Conservation (phyloP, 2,329 filamentous ascomycete species). For the Pseudofabraea citricarpa region DNA sequence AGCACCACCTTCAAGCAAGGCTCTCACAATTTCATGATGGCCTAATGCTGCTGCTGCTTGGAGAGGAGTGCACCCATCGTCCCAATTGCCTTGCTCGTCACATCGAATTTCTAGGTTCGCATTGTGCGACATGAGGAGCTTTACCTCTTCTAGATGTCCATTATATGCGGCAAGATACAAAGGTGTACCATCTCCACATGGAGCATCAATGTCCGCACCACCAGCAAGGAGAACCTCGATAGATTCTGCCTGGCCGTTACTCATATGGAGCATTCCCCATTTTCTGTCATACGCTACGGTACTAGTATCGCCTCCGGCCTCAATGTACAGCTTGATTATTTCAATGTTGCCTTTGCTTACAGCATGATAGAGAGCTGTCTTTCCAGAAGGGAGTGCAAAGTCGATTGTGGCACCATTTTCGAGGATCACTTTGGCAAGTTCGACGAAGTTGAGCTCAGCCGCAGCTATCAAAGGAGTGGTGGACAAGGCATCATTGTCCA, state of each 20-base stretch:
- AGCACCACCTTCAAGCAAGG: constrained; percentile 3
- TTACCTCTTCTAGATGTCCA: constrained; percentile 8
- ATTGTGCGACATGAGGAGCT: constrained; percentile 8
- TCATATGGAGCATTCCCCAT: neutral
- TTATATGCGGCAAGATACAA: constrained; percentile 17
- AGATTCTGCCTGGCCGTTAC: neutral
- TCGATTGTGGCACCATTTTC: constrained; percentile 21
- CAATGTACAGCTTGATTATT: constrained; percentile 22
- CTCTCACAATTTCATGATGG: neutral
- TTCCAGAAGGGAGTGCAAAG: constrained; percentile 18
- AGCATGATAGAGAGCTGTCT: constrained; percentile 25
- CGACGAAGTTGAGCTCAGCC: neutral
- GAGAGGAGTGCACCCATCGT: neutral
- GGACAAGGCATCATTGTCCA: neutral
- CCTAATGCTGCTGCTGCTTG: neutral
- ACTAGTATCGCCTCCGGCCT: constrained; percentile 21
- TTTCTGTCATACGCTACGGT: constrained; percentile 14
- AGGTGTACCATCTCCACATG: constrained; percentile 4
- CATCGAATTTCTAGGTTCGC: constrained; percentile 2
- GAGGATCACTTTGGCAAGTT: constrained; percentile 18
- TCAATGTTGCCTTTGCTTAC: constrained; percentile 17
- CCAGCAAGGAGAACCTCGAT: neutral
- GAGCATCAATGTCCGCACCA: neutral
- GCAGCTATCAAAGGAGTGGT: neutral
- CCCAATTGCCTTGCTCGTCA: neutral